Percentiles rank a stretch among this genome's conserved stretches.
Evolutionary conservation across 1,284 basidiomycete species (phyloP).

Genomic region (Cryptococcus sp.): DNA sequence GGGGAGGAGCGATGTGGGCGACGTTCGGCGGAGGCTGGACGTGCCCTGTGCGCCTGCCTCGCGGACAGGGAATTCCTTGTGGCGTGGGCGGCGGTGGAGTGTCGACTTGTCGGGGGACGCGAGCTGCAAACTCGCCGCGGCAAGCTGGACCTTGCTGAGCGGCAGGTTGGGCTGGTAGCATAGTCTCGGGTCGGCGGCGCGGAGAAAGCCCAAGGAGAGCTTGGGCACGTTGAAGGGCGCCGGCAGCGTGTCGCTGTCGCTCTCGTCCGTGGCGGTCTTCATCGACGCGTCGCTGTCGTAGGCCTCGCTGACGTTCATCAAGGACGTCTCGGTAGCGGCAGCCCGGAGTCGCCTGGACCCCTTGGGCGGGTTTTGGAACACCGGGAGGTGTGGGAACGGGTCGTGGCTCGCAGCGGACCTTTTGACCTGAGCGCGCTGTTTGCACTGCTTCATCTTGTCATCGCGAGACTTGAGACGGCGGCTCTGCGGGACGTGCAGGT

Average conservation of each 20-base stretch:
- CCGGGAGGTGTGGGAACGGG: conserved; percentile 12
- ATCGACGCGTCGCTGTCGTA: conserved; percentile 7
- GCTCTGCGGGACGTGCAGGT: too few relatives aligned
- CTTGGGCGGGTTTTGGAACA: conserved; percentile 3
- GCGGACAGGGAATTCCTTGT: conserved; percentile 5
- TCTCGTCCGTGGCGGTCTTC: neutral
- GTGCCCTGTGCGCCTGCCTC: conserved; percentile 10
- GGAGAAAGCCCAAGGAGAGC: too few relatives aligned
- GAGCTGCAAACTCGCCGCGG: neutral
- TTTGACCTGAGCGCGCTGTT: conserved; percentile 3
- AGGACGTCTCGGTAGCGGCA: neutral
- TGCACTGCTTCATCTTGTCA: neutral
- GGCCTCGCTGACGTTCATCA: conserved; percentile 11
- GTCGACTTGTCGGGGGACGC: neutral
- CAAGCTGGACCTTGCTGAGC: conserved; percentile 8
- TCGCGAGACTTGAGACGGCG: neutral
- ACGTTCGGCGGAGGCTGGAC: conserved; percentile 12
- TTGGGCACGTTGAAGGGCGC: neutral
- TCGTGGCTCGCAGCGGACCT: conserved; percentile 10
- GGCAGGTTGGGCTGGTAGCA: conserved; percentile 8
- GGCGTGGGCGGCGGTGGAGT: conserved; percentile 4
- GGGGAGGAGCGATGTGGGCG: conserved; percentile 15
- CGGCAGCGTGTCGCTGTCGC: conserved; percentile 9
- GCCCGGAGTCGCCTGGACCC: neutral
- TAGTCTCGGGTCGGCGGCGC: neutral